These are phyloP conservation scores for Rhododendron vialii DNA, from an alignment of 148 eudicot genomes.

Conservation along the genomic window DNA sequence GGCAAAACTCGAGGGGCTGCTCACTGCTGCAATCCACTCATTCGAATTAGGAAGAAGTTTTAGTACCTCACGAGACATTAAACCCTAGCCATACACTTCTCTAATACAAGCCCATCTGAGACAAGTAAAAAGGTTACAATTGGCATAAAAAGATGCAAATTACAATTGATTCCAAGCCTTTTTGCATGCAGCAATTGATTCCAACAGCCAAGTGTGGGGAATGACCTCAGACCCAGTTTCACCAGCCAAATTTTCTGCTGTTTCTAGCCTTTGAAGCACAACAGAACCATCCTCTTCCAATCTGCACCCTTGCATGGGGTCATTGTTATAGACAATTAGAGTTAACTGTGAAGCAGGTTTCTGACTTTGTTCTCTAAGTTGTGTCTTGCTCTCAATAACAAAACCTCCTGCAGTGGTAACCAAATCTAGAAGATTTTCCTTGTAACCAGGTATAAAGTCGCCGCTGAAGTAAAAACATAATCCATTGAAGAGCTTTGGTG, in stretches of 20 bases:
- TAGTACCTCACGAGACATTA: background rate
- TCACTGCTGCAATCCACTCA: background rate
- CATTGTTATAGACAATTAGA: conserved; percentile 56
- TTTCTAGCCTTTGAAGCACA: conserved; percentile 25
- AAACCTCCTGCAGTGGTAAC: conserved; percentile 69
- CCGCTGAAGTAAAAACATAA: conserved; percentile 55
- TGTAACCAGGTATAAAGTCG: conserved; percentile 53
- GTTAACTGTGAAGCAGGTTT: background rate
- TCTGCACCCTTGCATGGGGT: conserved; percentile 13
- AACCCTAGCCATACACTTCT: background rate
- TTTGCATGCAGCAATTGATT: conserved; percentile 63
- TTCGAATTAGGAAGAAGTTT: background rate
- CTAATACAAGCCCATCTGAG: background rate
- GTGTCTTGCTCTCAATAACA: conserved; percentile 39
- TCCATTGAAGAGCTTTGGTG: conserved; percentile 64
- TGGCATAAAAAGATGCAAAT: background rate
- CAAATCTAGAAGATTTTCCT: conserved; percentile 50
- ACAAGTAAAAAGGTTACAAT: background rate
- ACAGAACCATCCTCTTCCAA: conserved; percentile 15
- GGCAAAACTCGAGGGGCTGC: background rate
- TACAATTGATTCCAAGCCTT: background rate
- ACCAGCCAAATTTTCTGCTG: conserved; percentile 42
- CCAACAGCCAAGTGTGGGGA: conserved; percentile 80
- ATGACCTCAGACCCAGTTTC: conserved; percentile 38
- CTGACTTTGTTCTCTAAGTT: conserved; percentile 19